These are phyloP conservation scores for Colletotrichum brevisporum DNA, from an alignment of 2,329 filamentous ascomycete species.

Conservation along the genomic window DNA sequence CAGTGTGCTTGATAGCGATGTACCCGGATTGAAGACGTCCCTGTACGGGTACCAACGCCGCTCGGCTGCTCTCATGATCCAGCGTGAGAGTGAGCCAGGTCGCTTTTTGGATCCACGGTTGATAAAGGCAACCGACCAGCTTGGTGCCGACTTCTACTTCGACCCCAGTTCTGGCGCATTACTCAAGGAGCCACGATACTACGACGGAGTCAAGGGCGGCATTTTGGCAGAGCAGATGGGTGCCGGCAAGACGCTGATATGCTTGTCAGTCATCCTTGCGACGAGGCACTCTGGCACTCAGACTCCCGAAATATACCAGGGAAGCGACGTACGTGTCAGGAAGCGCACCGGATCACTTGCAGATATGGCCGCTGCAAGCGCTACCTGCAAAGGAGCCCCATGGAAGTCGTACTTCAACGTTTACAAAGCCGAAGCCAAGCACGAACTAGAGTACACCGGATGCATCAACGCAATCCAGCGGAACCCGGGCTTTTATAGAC, in stretches of 20 bases:
- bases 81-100: constrained; percentile 78
- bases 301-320: constrained; percentile 73
- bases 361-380: constrained; percentile 81
- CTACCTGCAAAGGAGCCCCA: constrained; percentile 76
- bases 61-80: constrained; percentile 86
- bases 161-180: constrained; percentile 75
- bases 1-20: constrained; percentile 65
- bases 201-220: constrained; percentile 82
- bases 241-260: constrained; percentile 90
- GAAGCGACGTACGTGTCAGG: constrained; percentile 53
- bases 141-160: constrained; percentile 76
- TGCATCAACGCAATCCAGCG: constrained; percentile 70
- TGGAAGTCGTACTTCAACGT: constrained; percentile 77
- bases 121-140: constrained; percentile 70
- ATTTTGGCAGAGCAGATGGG: constrained; percentile 88
- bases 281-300: constrained; percentile 78
- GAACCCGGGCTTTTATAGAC: constrained; percentile 72
- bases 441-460: constrained; percentile 64
- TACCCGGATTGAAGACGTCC: constrained; percentile 66
- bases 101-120: constrained; percentile 82
- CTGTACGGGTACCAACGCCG: constrained; percentile 85
- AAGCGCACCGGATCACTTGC: constrained; percentile 72
- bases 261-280: constrained; percentile 81
- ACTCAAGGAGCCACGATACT: constrained; percentile 76
- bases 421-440: constrained; percentile 56